Percentiles rank a stretch among this genome's conserved stretches.
Conservation (phyloP, 306 rosid species). For the Sphenostylis stenocarpa region DNA sequence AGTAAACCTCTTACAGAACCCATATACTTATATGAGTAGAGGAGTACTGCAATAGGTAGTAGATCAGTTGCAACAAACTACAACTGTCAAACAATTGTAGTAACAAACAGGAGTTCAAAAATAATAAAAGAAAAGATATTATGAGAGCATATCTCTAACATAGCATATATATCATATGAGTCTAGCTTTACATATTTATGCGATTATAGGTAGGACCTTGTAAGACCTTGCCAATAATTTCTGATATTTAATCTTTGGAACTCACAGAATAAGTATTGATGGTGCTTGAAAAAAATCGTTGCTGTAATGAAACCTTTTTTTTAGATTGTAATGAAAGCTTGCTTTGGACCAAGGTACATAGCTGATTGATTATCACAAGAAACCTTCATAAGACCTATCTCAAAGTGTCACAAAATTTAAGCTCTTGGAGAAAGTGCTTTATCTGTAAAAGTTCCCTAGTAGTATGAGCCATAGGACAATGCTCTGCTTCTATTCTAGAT, state of each 20-base stretch:
- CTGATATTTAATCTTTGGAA: neutral
- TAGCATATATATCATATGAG: neutral
- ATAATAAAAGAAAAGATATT: too few species aligned
- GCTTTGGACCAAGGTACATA: neutral
- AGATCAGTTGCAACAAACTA: too few species aligned
- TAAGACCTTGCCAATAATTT: neutral
- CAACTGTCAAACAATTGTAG: too few species aligned
- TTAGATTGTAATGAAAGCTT: neutral
- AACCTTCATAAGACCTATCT: neutral
- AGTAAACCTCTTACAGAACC: too few species aligned
- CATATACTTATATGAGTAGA: too few species aligned
- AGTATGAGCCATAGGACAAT: neutral
- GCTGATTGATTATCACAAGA: neutral
- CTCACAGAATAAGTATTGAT: neutral
- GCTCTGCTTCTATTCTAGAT: neutral
- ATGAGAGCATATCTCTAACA: too few species aligned
- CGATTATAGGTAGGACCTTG: neutral
- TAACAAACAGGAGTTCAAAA: too few species aligned
- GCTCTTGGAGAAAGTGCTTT: neutral
- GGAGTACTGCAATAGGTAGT: too few species aligned
- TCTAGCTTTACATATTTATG: neutral
- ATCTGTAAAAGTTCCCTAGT: neutral
- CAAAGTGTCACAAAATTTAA: neutral
- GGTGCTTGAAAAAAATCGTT: neutral
- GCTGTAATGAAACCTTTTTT: neutral